These are phyloP conservation scores for Vigna hirtella DNA, from an alignment of 306 rosid genomes.

Conservation along the genomic window DNA sequence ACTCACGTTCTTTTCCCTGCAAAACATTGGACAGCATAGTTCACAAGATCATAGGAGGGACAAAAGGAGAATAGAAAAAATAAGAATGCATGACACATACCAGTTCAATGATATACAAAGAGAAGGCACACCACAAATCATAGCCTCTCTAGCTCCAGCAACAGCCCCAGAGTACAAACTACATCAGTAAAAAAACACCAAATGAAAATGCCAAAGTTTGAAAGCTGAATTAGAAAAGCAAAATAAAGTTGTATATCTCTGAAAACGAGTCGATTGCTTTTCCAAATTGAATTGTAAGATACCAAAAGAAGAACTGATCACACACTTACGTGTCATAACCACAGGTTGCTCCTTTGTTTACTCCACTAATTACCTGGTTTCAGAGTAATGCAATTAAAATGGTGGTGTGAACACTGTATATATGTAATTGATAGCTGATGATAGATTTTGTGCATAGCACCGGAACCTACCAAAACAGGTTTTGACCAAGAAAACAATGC, in stretches of 20 bases:
- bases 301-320: conserved; percentile 27
- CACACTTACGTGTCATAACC: conserved; percentile 58
- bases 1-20: conserved; percentile 57
- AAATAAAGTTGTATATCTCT: too few relatives aligned
- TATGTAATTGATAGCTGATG: not conserved
- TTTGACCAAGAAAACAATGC: conserved; percentile 65
- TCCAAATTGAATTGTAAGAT: not conserved
- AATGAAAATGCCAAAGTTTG: not conserved
- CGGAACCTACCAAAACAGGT: conserved; percentile 55
- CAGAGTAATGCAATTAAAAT: not conserved
- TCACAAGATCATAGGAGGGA: not conserved
- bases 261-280: too few relatives aligned
- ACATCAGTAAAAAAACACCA: conserved; percentile 1
- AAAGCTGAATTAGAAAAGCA: not conserved
- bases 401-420: not conserved
- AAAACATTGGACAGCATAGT: not conserved
- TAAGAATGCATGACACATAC: conserved; percentile 34
- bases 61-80: not conserved
- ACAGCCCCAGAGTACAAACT: conserved; percentile 65
- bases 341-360: conserved; percentile 61
- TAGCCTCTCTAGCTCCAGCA: conserved; percentile 70
- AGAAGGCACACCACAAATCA: conserved; percentile 62
- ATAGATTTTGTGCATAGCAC: not conserved
- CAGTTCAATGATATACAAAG: conserved; percentile 60
- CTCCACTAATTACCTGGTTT: conserved; percentile 63